A percentile compares a stretch with the other conserved stretches of the same genome.
Conservation (phyloP, 2,329 filamentous ascomycete genomes). For the Exophiala calicioides region DNA sequence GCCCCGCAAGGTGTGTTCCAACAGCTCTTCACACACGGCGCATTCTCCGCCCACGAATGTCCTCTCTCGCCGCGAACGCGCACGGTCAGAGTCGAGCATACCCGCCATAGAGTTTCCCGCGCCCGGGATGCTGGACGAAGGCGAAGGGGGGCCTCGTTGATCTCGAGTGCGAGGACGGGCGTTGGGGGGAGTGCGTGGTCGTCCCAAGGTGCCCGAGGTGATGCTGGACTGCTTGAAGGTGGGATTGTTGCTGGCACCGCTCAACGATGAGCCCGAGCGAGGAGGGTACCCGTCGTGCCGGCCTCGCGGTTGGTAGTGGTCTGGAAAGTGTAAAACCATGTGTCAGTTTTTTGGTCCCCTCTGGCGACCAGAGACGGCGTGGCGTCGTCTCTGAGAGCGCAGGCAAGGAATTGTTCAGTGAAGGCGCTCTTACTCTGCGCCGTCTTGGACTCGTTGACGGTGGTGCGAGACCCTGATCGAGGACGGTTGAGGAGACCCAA, state of each 20-base stretch:
- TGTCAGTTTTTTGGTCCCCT: conserved; percentile 17
- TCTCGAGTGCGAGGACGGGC: conserved; percentile 23
- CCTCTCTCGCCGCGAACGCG: conserved; percentile 78
- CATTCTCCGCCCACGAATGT: conserved; percentile 96
- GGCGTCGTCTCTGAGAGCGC: background rate
- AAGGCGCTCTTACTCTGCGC: conserved; percentile 26
- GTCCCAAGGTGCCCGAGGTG: conserved; percentile 24
- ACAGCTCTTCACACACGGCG: conserved; percentile 91
- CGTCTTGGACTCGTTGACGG: conserved; percentile 15
- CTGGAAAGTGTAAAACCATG: conserved; percentile 25
- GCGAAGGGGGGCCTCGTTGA: conserved; percentile 21
- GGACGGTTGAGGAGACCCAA: conserved; percentile 31
- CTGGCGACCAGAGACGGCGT: conserved; percentile 3
- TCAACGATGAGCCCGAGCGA: conserved; percentile 22
- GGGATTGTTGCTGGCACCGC: conserved; percentile 11
- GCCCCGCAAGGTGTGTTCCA: conserved; percentile 91
- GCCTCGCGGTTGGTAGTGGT: conserved; percentile 24
- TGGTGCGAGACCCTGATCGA: conserved; percentile 21
- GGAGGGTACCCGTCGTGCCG: conserved; percentile 24
- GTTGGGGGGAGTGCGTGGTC: conserved; percentile 23
- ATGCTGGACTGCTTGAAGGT: conserved; percentile 31
- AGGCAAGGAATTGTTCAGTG: conserved; percentile 6
- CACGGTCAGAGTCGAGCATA: conserved; percentile 73
- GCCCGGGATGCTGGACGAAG: conserved; percentile 25
- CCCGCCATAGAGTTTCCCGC: conserved; percentile 53